Percentiles rank a stretch among this genome's conserved stretches.
Conservation (phyloP, 176 grass and related monocot genomes). For the Zizania latifolia region DNA sequence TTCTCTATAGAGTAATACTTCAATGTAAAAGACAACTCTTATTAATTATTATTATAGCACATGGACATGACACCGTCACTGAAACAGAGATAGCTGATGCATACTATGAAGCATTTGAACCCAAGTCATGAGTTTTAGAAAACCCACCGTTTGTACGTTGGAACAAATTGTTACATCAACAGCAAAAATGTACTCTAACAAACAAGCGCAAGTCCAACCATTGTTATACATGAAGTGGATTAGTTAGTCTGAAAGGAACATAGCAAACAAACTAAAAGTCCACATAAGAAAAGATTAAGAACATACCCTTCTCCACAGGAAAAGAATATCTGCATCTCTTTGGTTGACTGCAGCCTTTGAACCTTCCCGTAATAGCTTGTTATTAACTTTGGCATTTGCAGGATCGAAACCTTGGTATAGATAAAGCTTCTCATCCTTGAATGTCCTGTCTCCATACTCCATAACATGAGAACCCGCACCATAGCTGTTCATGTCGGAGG, state of each 20-base stretch:
- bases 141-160: neutral
- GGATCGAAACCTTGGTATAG: slow-evolving; percentile 89
- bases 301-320: slow-evolving; percentile 72
- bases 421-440: slow-evolving; percentile 75
- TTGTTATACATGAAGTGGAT: neutral
- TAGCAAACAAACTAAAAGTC: neutral
- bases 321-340: slow-evolving; percentile 83
- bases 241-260: neutral
- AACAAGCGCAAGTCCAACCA: neutral
- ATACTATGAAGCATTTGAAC: neutral
- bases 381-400: slow-evolving; percentile 49
- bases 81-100: neutral
- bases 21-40: neutral
- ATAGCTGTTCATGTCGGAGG: slow-evolving; percentile 47
- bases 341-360: slow-evolving; percentile 56
- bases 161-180: neutral
- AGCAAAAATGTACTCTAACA: slow-evolving; percentile 7
- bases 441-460: slow-evolving; percentile 83
- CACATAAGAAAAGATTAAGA: neutral
- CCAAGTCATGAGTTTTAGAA: neutral
- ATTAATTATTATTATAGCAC: neutral
- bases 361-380: slow-evolving; percentile 32
- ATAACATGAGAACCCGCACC: slow-evolving; percentile 73
- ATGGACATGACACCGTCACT: neutral
- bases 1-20: neutral